Conservation (phyloP, 2,329 filamentous ascomycete genomes). For the Fusarium sp. region DNA sequence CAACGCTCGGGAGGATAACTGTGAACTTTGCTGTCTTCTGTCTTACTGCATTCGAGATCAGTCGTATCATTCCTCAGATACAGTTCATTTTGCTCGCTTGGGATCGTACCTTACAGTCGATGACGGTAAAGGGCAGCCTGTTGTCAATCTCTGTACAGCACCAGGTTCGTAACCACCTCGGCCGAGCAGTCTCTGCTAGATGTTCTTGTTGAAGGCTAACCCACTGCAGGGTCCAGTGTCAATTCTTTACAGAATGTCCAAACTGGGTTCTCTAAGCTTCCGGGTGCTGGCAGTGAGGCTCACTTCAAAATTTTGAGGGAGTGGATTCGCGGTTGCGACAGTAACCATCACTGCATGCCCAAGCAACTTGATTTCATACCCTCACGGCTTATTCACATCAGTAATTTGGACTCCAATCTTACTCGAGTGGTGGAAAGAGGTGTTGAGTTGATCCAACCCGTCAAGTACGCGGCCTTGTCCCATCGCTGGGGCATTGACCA, state of each 20-base stretch:
- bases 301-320: not conserved
- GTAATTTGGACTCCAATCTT: too few species aligned
- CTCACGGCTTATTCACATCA: not conserved
- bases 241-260: not conserved
- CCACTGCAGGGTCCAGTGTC: too few species aligned
- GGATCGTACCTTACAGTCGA: not conserved
- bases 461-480: not conserved
- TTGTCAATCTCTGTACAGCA: not conserved
- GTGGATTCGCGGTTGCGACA: not conserved
- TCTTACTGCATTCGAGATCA: not conserved
- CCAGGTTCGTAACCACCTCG: not conserved
- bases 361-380: not conserved
- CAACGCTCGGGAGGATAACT: not conserved
- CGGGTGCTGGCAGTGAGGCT: not conserved
- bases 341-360: not conserved
- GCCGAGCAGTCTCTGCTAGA: not conserved
- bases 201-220: not conserved
- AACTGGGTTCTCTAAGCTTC: not conserved
- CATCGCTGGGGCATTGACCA: not conserved
- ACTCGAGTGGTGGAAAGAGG: too few species aligned
- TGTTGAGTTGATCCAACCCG: too few species aligned
- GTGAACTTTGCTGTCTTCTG: not conserved
- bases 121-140: not conserved
- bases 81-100: not conserved
- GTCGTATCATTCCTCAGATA: not conserved